Conservation (phyloP, 1,139 yeast species). For the Taphrina communis region DNA sequence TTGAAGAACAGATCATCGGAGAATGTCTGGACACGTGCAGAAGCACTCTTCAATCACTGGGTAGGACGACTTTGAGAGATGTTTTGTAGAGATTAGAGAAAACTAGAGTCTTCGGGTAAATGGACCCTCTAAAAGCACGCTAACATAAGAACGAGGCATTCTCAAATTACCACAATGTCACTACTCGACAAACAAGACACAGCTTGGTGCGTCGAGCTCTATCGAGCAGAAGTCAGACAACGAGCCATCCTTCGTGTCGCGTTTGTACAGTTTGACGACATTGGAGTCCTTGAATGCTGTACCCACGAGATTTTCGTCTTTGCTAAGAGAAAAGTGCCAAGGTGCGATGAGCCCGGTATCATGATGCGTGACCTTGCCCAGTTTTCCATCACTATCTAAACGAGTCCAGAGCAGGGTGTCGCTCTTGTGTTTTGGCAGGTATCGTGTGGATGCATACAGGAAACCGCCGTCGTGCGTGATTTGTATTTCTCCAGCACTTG, state of each 20-base stretch:
- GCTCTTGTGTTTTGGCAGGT: conserved; percentile 21
- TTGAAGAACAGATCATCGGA: conserved; percentile 80
- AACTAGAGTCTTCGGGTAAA: too few relatives aligned
- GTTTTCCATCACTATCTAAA: conserved; percentile 11
- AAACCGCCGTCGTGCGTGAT: conserved; percentile 21
- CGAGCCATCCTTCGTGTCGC: conserved; percentile 10
- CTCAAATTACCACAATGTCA: not conserved
- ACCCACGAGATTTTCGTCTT: conserved; percentile 15
- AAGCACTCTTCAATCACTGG: conserved; percentile 78
- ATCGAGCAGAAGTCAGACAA: conserved; percentile 4
- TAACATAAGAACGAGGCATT: not conserved
- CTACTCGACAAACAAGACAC: conserved; percentile 14
- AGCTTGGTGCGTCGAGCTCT: conserved; percentile 8
- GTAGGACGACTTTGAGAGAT: conserved; percentile 53
- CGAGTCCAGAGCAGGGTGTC: conserved; percentile 22
- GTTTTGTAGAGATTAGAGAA: too few relatives aligned
- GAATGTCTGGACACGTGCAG: conserved; percentile 91
- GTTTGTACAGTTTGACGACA: conserved; percentile 20
- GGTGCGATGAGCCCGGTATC: conserved; percentile 26
- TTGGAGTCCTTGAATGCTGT: conserved; percentile 23
- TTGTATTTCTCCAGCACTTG: conserved; percentile 32
- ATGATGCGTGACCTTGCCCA: conserved; percentile 8
- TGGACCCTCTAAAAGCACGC: too few relatives aligned
- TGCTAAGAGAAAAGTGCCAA: conserved; percentile 19
- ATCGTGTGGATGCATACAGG: conserved; percentile 34